Evolutionary conservation across 83 land plant genomes (phyloP).

Genomic region (Picea engelmannii): DNA sequence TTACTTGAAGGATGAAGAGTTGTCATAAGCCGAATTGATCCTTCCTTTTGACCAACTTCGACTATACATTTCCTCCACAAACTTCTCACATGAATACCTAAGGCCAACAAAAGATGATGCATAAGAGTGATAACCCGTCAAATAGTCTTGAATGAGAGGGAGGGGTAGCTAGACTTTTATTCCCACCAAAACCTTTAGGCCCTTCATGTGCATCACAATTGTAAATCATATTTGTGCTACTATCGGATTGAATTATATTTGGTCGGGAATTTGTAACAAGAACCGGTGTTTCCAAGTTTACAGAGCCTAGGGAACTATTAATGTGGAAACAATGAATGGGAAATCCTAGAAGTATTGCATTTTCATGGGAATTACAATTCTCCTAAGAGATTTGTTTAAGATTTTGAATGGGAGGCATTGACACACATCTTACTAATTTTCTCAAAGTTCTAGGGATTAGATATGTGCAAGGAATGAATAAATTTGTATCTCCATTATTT

Average conservation of each 20-base stretch:
- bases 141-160: too few species aligned
- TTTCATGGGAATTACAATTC: neutral
- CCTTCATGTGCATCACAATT: neutral
- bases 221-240: slow-evolving; percentile 18
- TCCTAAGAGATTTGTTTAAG: neutral
- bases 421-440: slow-evolving; percentile 18
- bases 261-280: neutral
- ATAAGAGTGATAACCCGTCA: too few species aligned
- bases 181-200: too few species aligned
- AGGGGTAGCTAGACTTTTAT: too few species aligned
- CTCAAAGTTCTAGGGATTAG: slow-evolving; percentile 22
- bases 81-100: too few species aligned
- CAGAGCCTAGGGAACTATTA: neutral
- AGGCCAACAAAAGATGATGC: too few species aligned
- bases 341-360: neutral
- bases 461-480: slow-evolving; percentile 32
- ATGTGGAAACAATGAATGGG: neutral
- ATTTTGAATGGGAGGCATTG: slow-evolving; percentile 22
- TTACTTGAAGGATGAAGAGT: too few species aligned
- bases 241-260: neutral
- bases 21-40: too few species aligned
- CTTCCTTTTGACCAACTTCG: too few species aligned
- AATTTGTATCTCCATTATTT: slow-evolving; percentile 25
- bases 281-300: neutral
- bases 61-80: too few species aligned